Conservation (phyloP, 2,329 filamentous ascomycete genomes). For the Xylariaceae sp. region DNA sequence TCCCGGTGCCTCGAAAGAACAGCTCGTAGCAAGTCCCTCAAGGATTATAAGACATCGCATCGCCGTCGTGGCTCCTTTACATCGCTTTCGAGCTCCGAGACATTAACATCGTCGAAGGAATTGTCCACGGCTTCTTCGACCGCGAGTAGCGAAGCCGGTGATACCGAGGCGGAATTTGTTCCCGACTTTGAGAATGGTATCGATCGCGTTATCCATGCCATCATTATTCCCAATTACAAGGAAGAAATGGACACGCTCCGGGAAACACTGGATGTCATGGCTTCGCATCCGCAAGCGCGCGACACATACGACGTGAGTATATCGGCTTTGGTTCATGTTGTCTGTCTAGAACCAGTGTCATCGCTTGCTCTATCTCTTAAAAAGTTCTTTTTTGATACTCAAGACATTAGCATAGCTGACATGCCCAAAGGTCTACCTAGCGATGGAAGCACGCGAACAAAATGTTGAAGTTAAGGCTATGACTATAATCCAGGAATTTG, state of each 20-base stretch:
- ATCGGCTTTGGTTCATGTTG: not conserved
- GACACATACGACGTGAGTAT: conserved; percentile 72
- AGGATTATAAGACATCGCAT: conserved; percentile 54
- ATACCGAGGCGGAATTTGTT: conserved; percentile 56
- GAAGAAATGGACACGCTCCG: conserved; percentile 72
- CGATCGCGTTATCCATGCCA: conserved; percentile 66
- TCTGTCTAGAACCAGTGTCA: not conserved
- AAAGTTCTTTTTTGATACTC: not conserved
- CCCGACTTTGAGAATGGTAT: conserved; percentile 52
- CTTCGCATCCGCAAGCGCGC: conserved; percentile 68
- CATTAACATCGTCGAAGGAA: conserved; percentile 55
- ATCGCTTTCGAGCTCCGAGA: conserved; percentile 64
- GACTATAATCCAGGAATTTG: conserved; percentile 66
- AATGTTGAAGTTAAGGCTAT: conserved; percentile 67
- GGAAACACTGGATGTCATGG: conserved; percentile 72
- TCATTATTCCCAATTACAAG: conserved; percentile 77
- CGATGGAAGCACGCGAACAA: conserved; percentile 74
- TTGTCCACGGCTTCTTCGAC: conserved; percentile 48
- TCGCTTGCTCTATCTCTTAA: not conserved
- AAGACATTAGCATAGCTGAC: conserved; percentile 13
- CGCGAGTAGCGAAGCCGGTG: conserved; percentile 58
- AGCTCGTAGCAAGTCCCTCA: conserved; percentile 52
- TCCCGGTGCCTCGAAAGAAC: conserved; percentile 57
- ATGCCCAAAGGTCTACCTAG: conserved; percentile 67
- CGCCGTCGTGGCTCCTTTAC: conserved; percentile 60